phyloP scores from a whole-genome alignment of 176 grass and related monocot species.

The Poa pratensis region DNA sequence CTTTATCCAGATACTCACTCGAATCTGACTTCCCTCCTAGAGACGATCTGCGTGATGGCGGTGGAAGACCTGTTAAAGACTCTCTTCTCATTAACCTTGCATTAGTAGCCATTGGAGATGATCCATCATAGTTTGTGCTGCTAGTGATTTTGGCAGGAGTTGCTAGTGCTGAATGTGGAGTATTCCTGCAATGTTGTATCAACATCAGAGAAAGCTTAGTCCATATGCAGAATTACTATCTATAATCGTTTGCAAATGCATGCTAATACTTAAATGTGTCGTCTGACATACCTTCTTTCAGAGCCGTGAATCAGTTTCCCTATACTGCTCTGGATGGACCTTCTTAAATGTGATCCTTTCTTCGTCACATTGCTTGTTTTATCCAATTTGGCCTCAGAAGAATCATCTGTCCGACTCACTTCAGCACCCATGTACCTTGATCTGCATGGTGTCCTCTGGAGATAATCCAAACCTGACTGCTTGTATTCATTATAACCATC shows the following conservation, averaged over 20 bases:
- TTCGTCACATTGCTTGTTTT: slow-evolving; percentile 50
- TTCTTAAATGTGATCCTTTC: slow-evolving; percentile 82
- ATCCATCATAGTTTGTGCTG: slow-evolving; percentile 34
- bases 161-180: slow-evolving; percentile 48
- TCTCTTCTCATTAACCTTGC: slow-evolving; percentile 65
- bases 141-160: slow-evolving; percentile 48
- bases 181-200: slow-evolving; percentile 57
- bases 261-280: not conserved
- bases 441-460: slow-evolving; percentile 52
- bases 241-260: slow-evolving; percentile 13
- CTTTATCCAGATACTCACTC: slow-evolving; percentile 54
- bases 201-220: slow-evolving; percentile 30
- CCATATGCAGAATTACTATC: not conserved
- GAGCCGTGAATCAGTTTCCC: slow-evolving; percentile 82
- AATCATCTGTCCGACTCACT: slow-evolving; percentile 35
- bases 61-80: slow-evolving; percentile 63
- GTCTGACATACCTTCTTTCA: slow-evolving; percentile 67
- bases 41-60: slow-evolving; percentile 68
- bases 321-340: slow-evolving; percentile 82
- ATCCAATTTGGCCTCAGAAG: slow-evolving; percentile 50
- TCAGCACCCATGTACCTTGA: slow-evolving; percentile 47
- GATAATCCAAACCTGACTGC: slow-evolving; percentile 54
- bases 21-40: slow-evolving; percentile 73
- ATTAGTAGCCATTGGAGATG: slow-evolving; percentile 49
- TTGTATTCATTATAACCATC: slow-evolving; percentile 44